Evolutionary conservation across 1,284 basidiomycete genomes (phyloP), one percentile per base, ranked within the genome.

Genomic region (Leccinum pachyderme): DNA sequence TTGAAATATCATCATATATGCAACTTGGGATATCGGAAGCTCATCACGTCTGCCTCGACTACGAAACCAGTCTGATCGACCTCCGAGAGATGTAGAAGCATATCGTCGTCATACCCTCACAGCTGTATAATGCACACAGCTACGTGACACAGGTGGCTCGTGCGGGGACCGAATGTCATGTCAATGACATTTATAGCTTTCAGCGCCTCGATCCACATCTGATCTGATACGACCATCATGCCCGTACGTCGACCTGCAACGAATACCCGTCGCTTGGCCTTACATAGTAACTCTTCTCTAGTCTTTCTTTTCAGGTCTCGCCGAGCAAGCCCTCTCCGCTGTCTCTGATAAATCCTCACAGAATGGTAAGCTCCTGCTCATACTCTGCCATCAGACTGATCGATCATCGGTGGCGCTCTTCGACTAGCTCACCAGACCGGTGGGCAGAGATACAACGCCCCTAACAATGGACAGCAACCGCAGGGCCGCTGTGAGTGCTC

Each of bases 221-320:
- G 35, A 37, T 18, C 35, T 37, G 35, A 37, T 37, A 39, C 37
- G 11, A 39, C 37, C 37, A 39, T 39, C 18, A 24, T 41, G 39
- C 39, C 37, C 18, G 73, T 73, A 55, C 46, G 65, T 52, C 25
- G 2, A 32, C 18, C 18, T 18, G 33, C 24, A 22, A 11, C 35
- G 3, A 7, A 25, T 35, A 0, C 27, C 12, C 18, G 37, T 37
- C 37, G 3, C 27, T 25, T 41, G 7, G 8, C 47, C 39, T 46
- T 55, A 41, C 69, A 33, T 11, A 18, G 18, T 18, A 27, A 43
- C 33, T 31, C 3, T 25, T 49, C 46, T 43, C 7, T 2, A 87
- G 88, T 85, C 89, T 55, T 79, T 90, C 59, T 76, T 89, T 37
- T 81, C 81, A 59, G 67, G 39, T 41, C 39, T 91, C 60, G 88